Conservation (phyloP, 2,329 filamentous ascomycete species). For the Aspergillus sp. region DNA sequence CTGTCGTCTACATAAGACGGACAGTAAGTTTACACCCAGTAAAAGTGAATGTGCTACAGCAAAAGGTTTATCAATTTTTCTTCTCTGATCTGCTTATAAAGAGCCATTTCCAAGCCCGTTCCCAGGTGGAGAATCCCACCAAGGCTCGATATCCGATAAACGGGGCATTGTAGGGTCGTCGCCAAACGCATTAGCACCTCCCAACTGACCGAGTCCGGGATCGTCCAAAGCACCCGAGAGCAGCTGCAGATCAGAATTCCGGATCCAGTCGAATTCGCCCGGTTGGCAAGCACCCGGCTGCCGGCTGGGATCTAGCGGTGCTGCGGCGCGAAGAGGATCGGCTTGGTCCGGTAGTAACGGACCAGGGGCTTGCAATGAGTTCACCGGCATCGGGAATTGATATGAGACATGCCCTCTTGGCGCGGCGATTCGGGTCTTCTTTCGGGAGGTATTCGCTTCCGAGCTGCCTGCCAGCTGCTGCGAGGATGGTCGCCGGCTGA, state of each 20-base stretch:
- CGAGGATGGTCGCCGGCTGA: constrained; percentile 21
- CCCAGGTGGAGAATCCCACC: constrained; percentile 30
- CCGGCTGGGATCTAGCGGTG: constrained; percentile 9
- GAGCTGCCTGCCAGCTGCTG: constrained; percentile 8
- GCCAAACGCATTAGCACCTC: constrained; percentile 5
- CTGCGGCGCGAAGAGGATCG: constrained; percentile 5
- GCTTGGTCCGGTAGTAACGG: background rate
- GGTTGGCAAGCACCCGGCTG: constrained; percentile 14
- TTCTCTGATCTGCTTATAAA: background rate
- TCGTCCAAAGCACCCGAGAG: constrained; percentile 21
- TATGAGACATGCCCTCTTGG: constrained; percentile 1
- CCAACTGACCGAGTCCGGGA: constrained; percentile 21
- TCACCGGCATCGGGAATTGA: constrained; percentile 4
- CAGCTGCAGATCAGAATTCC: constrained; percentile 26
- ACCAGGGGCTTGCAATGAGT: background rate
- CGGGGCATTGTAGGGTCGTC: constrained; percentile 16
- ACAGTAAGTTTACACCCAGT: background rate
- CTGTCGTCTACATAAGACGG: background rate
- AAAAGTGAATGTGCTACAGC: background rate
- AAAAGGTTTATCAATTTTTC: background rate
- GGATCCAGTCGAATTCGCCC: constrained; percentile 31
- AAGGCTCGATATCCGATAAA: constrained; percentile 30
- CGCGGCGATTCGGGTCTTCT: constrained; percentile 23
- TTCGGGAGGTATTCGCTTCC: constrained; percentile 18
- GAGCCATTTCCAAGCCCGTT: constrained; percentile 14